Percentiles rank a stretch among this genome's conserved stretches.
phyloP scores from a whole-genome alignment of 108 stramenopile species.

The Fragilariopsis cylindrus region DNA sequence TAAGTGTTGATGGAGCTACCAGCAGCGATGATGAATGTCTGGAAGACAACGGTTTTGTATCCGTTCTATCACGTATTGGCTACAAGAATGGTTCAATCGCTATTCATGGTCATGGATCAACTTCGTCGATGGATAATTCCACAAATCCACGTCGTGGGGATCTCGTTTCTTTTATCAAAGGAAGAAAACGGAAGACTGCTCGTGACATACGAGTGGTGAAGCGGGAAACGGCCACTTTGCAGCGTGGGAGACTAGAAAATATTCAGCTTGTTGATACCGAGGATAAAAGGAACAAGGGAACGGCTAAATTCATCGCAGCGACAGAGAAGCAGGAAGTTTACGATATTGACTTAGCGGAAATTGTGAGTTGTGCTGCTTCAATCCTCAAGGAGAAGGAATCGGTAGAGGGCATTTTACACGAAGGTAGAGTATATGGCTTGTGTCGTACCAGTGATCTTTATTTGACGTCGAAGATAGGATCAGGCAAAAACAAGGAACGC shows the following conservation, averaged over 20 bases:
- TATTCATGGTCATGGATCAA: slow-evolving; percentile 41
- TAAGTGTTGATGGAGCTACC: slow-evolving; percentile 22
- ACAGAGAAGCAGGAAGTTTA: slow-evolving; percentile 55
- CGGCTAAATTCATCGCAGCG: slow-evolving; percentile 40
- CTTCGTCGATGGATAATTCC: slow-evolving; percentile 24
- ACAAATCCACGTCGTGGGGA: slow-evolving; percentile 71
- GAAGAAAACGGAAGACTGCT: slow-evolving; percentile 47
- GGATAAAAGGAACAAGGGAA: slow-evolving; percentile 25
- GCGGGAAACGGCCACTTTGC: slow-evolving; percentile 46
- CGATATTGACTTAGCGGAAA: slow-evolving; percentile 57
- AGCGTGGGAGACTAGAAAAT: slow-evolving; percentile 58
- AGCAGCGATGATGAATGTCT: slow-evolving; percentile 14
- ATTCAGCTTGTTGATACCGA: slow-evolving; percentile 26
- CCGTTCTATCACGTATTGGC: slow-evolving; percentile 45
- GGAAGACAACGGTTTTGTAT: slow-evolving; percentile 12
- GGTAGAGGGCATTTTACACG: slow-evolving; percentile 78
- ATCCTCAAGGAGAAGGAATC: slow-evolving; percentile 62
- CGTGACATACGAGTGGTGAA: slow-evolving; percentile 69
- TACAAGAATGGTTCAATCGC: slow-evolving; percentile 69
- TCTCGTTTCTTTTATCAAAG: slow-evolving; percentile 67
- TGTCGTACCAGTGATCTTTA: slow-evolving; percentile 79
- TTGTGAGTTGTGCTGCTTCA: slow-evolving; percentile 68
- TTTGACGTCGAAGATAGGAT: slow-evolving; percentile 48
- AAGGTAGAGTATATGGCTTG: slow-evolving; percentile 71
- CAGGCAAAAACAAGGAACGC: slow-evolving; percentile 53